Evolutionary conservation across 352 stramenopile genomes (phyloP), one percentile per base, ranked within the genome.

Genomic region (Globisporangium ultimum): DNA sequence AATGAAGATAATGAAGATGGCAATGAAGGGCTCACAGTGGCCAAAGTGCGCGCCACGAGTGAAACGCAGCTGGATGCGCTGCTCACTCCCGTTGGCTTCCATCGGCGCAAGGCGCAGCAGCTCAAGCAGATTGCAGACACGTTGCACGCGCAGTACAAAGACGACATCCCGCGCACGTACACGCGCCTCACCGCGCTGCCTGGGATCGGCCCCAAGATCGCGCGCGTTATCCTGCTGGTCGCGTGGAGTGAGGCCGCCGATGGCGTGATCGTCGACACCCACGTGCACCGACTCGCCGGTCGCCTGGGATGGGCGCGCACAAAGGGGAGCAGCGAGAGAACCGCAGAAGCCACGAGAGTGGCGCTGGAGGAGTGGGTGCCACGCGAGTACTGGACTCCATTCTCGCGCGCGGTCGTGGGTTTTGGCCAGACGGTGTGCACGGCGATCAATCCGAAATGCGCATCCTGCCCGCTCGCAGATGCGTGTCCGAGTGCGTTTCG

Each of bases 191-290:
- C 76, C 18, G 38, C 62, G 17, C 63, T 93, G 49, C 84, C 84
- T 38, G 84, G 84, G 28, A 71, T 93, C 18, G 83, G 83, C 0
- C 80, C 83, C 4, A 93, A 93, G 63, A 84, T 93, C 58, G 80
- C 80, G 21, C 78, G 83, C 32, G 70, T 93, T 15, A 74, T 88
- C 22, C 55, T 78, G 48, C 58, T 91, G 46, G 53, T 93, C 4
- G 80, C 80, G 1, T 93, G 84, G 84, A 61, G 67, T 14, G 53
- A 75, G 46, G 76, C 78, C 24, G 24, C 24, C n/a, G 67, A 85
- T 55, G 84, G 84, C 1, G 69, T 93, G 47, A 78, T 91, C 41
- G 84, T 93, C 40, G 84, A 93, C 68, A 93, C 84, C 1, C 84
- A 93, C 60, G 77, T 93, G 12, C 84, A 91, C 48, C 80, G 84